These are phyloP conservation scores for Fusarium sarcochroum DNA, from an alignment of 2,329 filamentous ascomycete genomes.

Conservation along the genomic window DNA sequence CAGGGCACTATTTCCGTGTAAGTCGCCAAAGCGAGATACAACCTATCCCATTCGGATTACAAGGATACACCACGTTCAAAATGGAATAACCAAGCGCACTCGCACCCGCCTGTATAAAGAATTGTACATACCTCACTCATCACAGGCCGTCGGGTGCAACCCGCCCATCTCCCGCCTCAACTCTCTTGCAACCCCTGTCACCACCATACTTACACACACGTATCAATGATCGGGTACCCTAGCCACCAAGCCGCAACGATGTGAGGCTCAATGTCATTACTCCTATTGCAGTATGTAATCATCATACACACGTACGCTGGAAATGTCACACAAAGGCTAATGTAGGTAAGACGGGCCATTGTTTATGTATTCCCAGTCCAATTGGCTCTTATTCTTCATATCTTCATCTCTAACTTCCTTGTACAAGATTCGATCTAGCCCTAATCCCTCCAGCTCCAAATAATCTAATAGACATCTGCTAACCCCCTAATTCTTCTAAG, in stretches of 20 bases:
- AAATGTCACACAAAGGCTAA: constrained; percentile 8
- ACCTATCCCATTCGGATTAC: not conserved
- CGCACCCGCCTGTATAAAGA: constrained; percentile 6
- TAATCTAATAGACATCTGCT: constrained; percentile 2
- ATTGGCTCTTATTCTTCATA: constrained; percentile 11
- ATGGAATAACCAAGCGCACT: constrained; percentile 8
- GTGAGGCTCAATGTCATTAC: constrained; percentile 23
- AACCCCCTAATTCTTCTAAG: constrained; percentile 52
- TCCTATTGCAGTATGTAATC: constrained; percentile 14
- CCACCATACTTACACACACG: not conserved
- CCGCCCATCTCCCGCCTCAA: not conserved
- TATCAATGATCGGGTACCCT: constrained; percentile 19
- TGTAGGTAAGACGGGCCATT: constrained; percentile 24
- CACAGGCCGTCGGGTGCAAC: not conserved
- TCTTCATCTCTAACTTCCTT: constrained; percentile 1
- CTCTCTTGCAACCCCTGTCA: constrained; percentile 1
- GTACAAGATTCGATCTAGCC: constrained; percentile 14
- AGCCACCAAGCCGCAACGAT: constrained; percentile 8
- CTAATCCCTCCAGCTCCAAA: constrained; percentile 9
- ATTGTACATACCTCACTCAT: constrained; percentile 9
- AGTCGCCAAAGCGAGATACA: not conserved
- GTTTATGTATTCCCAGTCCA: not conserved
- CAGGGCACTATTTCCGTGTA: not conserved
- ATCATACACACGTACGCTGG: constrained; percentile 11
- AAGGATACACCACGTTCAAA: not conserved